A percentile compares a stretch with the other conserved stretches of the same genome.
Conservation (phyloP, 306 rosid species). For the Spatholobus suberectus region DNA sequence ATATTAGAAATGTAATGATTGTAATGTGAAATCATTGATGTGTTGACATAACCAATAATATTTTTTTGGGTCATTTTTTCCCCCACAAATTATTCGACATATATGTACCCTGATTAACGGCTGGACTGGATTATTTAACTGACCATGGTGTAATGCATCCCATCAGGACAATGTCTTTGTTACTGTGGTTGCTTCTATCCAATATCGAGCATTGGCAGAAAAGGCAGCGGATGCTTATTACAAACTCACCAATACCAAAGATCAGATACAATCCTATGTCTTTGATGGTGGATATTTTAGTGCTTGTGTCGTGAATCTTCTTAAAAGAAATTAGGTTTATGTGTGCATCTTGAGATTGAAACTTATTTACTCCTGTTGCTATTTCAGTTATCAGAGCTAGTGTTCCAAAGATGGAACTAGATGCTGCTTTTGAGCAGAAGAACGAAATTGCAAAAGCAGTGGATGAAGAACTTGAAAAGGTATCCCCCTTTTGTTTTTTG, state of each 20-base stretch:
- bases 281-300: slow-evolving; percentile 62
- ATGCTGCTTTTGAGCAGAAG: slow-evolving; percentile 80
- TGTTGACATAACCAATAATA: neutral
- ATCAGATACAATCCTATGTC: slow-evolving; percentile 86
- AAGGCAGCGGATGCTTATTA: slow-evolving; percentile 82
- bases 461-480: slow-evolving; percentile 86
- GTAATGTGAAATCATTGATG: neutral
- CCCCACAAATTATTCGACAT: too few relatives aligned
- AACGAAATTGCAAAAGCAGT: slow-evolving; percentile 85
- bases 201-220: slow-evolving; percentile 74
- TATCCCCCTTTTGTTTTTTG: neutral
- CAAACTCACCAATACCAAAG: slow-evolving; percentile 76
- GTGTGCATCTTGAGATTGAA: neutral
- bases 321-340: too few relatives aligned
- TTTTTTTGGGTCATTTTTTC: neutral
- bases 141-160: neutral
- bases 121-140: neutral
- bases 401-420: slow-evolving; percentile 83
- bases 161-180: slow-evolving; percentile 83
- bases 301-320: neutral
- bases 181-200: slow-evolving; percentile 84
- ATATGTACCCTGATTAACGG: neutral
- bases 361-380: neutral
- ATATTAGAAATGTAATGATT: neutral
- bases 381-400: slow-evolving; percentile 73